Conservation (phyloP, 2,329 filamentous ascomycete genomes). For the Pestalotiopsis sp. region DNA sequence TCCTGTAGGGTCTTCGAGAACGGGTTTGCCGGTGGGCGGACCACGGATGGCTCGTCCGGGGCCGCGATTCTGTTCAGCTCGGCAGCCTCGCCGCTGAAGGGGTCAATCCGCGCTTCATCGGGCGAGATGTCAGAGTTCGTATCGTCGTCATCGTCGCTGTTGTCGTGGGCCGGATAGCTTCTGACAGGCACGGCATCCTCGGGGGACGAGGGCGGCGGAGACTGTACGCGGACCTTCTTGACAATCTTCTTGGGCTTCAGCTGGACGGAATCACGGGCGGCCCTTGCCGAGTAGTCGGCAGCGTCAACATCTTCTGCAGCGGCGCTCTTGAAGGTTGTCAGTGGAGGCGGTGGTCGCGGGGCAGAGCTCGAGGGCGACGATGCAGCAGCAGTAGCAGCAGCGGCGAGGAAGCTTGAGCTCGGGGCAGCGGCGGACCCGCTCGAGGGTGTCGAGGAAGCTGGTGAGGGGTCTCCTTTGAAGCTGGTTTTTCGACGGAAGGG, state of each 20-base stretch:
- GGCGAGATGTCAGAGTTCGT: constrained; percentile 23
- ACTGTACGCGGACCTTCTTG: constrained; percentile 70
- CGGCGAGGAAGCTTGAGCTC: constrained; percentile 20
- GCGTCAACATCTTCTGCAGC: constrained; percentile 34
- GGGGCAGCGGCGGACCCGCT: constrained; percentile 15
- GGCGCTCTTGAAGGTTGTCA: constrained; percentile 33
- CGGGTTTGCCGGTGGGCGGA: constrained; percentile 48
- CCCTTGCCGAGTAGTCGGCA: constrained; percentile 11
- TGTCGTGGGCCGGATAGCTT: constrained; percentile 21
- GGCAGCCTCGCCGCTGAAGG: constrained; percentile 19
- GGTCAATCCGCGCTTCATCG: constrained; percentile 26
- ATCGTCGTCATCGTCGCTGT: constrained; percentile 30
- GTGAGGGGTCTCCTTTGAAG: constrained; percentile 17
- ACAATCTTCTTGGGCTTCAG: constrained; percentile 51
- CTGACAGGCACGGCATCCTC: constrained; percentile 46
- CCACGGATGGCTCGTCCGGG: constrained; percentile 20
- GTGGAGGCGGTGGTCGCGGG: constrained; percentile 29
- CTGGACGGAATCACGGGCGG: constrained; percentile 34
- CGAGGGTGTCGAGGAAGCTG: constrained; percentile 18
- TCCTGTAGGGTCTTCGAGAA: constrained; percentile 60
- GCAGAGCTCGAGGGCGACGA: constrained; percentile 14
- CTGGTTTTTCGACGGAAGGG: constrained; percentile 51
- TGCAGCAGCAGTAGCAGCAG: constrained; percentile 15
- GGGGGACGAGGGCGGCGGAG: constrained; percentile 63
- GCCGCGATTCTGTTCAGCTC: neutral